Evolutionary conservation across 148 eudicot genomes (phyloP).

Genomic region (Rhododendron griersonianum): DNA sequence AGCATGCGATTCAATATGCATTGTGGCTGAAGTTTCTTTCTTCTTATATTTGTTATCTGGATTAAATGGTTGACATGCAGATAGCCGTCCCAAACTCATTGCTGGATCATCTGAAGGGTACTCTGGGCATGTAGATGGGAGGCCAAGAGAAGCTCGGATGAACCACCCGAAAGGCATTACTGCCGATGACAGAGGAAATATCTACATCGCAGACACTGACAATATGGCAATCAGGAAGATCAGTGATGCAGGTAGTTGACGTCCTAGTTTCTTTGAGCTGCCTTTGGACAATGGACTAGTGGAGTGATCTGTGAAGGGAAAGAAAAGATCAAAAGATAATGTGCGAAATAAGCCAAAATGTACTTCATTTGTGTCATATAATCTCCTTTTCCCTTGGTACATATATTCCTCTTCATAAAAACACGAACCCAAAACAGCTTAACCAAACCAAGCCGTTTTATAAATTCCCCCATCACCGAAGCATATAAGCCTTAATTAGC

Average conservation of each 20-base stretch:
- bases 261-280: neutral
- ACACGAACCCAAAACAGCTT: neutral
- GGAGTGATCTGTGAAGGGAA: neutral
- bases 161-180: constrained; percentile 75
- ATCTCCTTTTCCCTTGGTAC: neutral
- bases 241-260: constrained; percentile 53
- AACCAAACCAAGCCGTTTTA: neutral
- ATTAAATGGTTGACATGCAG: constrained; percentile 34
- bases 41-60: neutral
- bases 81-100: constrained; percentile 69
- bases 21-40: neutral
- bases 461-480: neutral
- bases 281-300: neutral
- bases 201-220: constrained; percentile 75
- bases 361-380: neutral
- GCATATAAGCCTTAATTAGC: neutral
- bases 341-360: neutral
- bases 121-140: constrained; percentile 86
- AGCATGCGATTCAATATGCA: neutral
- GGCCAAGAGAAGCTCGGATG: constrained; percentile 76
- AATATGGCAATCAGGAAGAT: constrained; percentile 81
- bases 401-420: neutral
- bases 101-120: constrained; percentile 83
- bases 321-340: neutral
- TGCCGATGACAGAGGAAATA: constrained; percentile 70